phyloP scores from a whole-genome alignment of 2,329 filamentous ascomycete species.

The Nakataea oryzae region DNA sequence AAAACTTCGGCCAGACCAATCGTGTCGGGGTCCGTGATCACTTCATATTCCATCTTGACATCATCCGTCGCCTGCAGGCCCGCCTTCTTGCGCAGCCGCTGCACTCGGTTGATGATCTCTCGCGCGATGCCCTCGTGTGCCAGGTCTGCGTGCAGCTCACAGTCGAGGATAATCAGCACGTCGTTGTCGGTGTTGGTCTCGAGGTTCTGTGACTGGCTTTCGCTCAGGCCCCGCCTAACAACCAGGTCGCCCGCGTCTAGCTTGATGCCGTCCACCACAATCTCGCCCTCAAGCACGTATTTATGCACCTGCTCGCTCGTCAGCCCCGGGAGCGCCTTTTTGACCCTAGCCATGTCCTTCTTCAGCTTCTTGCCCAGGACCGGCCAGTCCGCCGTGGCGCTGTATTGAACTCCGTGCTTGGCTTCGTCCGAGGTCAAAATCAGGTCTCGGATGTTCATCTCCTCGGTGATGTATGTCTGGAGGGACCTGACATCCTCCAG shows the following conservation, averaged over 20 bases:
- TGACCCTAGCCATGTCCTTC: conserved; percentile 85
- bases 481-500: conserved; percentile 79
- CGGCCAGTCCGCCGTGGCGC: conserved; percentile 84
- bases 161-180: conserved; percentile 76
- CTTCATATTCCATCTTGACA: conserved; percentile 85
- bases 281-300: conserved; percentile 63
- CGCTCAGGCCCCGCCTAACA: conserved; percentile 68
- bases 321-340: conserved; percentile 75
- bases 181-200: conserved; percentile 86
- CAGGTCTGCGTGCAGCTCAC: conserved; percentile 68
- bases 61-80: conserved; percentile 87
- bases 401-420: conserved; percentile 87
- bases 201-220: conserved; percentile 56
- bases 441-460: conserved; percentile 82
- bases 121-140: conserved; percentile 80
- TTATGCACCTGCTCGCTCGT: conserved; percentile 71
- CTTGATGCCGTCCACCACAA: conserved; percentile 76
- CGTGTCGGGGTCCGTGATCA: conserved; percentile 68
- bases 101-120: conserved; percentile 88
- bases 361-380: conserved; percentile 93
- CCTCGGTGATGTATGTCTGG: conserved; percentile 80
- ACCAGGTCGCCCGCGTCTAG: conserved; percentile 75
- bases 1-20: conserved; percentile 65
- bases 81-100: conserved; percentile 87
- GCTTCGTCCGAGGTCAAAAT: conserved; percentile 78